Evolutionary conservation across 148 eudicot species (phyloP).

Genomic region (Talinum fruticosum): DNA sequence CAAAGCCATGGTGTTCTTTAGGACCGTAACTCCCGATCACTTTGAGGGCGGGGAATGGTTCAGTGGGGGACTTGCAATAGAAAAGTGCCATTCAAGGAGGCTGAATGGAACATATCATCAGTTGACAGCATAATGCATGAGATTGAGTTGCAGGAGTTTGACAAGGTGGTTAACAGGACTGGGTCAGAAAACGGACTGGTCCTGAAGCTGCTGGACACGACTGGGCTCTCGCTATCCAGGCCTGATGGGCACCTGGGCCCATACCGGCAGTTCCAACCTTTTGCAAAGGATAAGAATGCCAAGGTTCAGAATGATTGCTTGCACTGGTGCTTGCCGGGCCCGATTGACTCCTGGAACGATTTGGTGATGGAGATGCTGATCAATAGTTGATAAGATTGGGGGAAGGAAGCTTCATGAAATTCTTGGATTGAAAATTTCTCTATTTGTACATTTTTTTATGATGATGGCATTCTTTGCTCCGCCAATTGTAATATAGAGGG

Average conservation of each 20-base stretch:
- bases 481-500: neutral
- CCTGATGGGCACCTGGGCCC: slow-evolving; percentile 90
- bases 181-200: slow-evolving; percentile 26
- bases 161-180: slow-evolving; percentile 28
- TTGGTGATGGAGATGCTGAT: slow-evolving; percentile 55
- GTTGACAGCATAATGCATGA: slow-evolving; percentile 42
- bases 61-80: slow-evolving; percentile 70
- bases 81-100: slow-evolving; percentile 48
- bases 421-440: neutral
- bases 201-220: slow-evolving; percentile 55
- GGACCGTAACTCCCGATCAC: slow-evolving; percentile 74
- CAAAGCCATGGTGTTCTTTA: slow-evolving; percentile 38
- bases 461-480: neutral
- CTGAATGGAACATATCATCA: slow-evolving; percentile 29
- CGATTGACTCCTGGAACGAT: slow-evolving; percentile 84
- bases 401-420: neutral
- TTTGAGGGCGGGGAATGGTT: slow-evolving; percentile 83
- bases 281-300: slow-evolving; percentile 46
- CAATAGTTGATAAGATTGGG: slow-evolving; percentile 7
- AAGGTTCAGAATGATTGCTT: slow-evolving; percentile 77
- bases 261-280: slow-evolving; percentile 58
- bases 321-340: slow-evolving; percentile 99
- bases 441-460: neutral
- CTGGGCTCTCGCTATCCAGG: slow-evolving; percentile 57
- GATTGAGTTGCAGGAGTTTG: slow-evolving; percentile 61